Base-by-base conservation (phyloP, 2,329 filamentous ascomycete genomes). In the Scortechinia acanthostroma region DNA sequence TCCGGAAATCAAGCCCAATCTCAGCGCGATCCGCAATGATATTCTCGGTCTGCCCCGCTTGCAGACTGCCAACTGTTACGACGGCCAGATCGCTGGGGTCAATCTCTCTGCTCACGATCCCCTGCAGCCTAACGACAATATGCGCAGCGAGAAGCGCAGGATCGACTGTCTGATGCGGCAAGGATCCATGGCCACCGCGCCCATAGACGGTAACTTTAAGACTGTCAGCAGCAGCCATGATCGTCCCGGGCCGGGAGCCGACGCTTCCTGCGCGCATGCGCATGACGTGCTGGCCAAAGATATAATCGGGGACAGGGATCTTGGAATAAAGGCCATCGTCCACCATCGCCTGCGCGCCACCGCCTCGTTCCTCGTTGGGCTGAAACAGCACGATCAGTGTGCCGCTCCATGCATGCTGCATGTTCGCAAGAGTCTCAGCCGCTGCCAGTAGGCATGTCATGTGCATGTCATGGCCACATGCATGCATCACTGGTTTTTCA, bases 401-500 rank as follows among this genome's bases (percentile, higher is more conserved):
- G 0, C 83, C 83, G 6, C 57, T 64, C 83, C 83, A 88, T 1
- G 49, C 22, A 0, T 67, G 51, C n/a, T 58, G 64, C 0, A 62
- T 56, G 0, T 57, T 58, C 1, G 68, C 58, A 0, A 88, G 62
- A 0, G 71, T 62, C 17, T 72, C 64, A 0, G 76, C 70, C 0
- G 74, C 72, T 0, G 71, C 81, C 1, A 86, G 64, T 3, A 85
- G 62, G 22, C 65, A 63, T 0, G 76, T 69, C 21, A 84, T 74
- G 54, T 86, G 80, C 64, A 82, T 76, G 51, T 83, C 80, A 52
- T 86, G 81, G 0, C 81, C 82, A 55, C 80, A 86, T 19, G 80
- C 80, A 57, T 86, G 82, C 80, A 86, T 85, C 0, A 81, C 74
- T 0, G 75, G 73, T 44, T 71, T 71, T 45, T 68, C 61, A 0